phyloP scores from a whole-genome alignment of 1,284 basidiomycete species.

The Peniophora sp. region DNA sequence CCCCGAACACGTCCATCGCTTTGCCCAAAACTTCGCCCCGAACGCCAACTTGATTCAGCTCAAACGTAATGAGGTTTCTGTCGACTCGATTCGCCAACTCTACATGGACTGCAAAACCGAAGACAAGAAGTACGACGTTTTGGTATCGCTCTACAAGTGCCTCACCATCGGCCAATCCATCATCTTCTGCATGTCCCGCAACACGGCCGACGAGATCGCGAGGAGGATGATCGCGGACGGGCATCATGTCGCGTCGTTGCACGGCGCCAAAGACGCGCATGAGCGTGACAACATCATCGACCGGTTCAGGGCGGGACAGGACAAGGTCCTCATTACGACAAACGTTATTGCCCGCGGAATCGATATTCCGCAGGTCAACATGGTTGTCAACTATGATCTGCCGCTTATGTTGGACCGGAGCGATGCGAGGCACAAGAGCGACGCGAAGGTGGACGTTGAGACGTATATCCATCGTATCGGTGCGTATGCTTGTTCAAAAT shows the following conservation, averaged over 20 bases:
- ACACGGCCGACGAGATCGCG: slow-evolving; percentile 91
- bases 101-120: slow-evolving; percentile 93
- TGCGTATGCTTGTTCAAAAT: slow-evolving; percentile 27
- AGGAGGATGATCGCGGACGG: slow-evolving; percentile 88
- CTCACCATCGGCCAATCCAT: slow-evolving; percentile 96
- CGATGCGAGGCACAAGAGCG: slow-evolving; percentile 25
- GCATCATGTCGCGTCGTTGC: slow-evolving; percentile 93
- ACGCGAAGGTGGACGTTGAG: slow-evolving; percentile 79
- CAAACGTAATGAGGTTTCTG: slow-evolving; percentile 88
- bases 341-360: slow-evolving; percentile 98
- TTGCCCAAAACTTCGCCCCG: slow-evolving; percentile 90
- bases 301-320: slow-evolving; percentile 90
- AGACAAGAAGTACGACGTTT: slow-evolving; percentile 92
- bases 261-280: slow-evolving; percentile 85
- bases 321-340: slow-evolving; percentile 97
- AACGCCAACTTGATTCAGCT: slow-evolving; percentile 95
- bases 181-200: slow-evolving; percentile 92
- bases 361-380: slow-evolving; percentile 98
- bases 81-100: slow-evolving; percentile 95
- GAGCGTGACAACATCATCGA: slow-evolving; percentile 94
- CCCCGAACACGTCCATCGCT: slow-evolving; percentile 85
- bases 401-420: slow-evolving; percentile 75
- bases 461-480: slow-evolving; percentile 99
- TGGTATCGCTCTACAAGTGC: slow-evolving; percentile 86
- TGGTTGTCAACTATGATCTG: slow-evolving; percentile 98